phyloP scores from a whole-genome alignment of 2,329 filamentous ascomycete species.

The Aspergillus uvarum region DNA sequence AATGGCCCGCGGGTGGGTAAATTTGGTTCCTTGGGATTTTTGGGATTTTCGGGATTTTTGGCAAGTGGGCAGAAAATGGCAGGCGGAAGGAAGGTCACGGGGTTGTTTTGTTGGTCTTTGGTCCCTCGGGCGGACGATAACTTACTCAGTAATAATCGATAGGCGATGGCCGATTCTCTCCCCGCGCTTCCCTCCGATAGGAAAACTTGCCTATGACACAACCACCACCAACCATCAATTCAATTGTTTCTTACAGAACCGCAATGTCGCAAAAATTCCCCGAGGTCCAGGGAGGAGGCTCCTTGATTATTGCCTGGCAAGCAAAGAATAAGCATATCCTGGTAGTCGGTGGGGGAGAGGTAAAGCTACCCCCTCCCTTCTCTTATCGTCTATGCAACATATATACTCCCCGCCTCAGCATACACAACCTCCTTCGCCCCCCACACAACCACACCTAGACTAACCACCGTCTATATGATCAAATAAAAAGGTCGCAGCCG shows the following conservation, averaged over 20 bases:
- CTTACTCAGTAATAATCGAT: no score
- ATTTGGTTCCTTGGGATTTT: no score
- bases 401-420: constrained; percentile 12
- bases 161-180: not conserved
- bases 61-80: not conserved
- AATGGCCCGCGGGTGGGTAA: not conserved
- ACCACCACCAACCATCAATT: not conserved
- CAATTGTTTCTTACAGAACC: constrained; percentile 9
- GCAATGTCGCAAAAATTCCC: constrained; percentile 64
- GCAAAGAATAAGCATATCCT: constrained; percentile 83
- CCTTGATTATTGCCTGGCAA: constrained; percentile 94
- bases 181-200: not conserved
- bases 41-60: no score
- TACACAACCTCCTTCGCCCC: not conserved
- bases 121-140: no score
- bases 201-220: not conserved
- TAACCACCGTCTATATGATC: no score
- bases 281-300: constrained; percentile 83
- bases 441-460: not conserved
- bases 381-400: constrained; percentile 3
- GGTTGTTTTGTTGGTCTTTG: not conserved
- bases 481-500: constrained; percentile 75
- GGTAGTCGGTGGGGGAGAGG: constrained; percentile 94
- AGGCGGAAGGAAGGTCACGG: not conserved
- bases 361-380: constrained; percentile 44